Percentiles rank a stretch among this genome's conserved stretches.
These are phyloP conservation scores for Graphilbum ipis-grandicollis DNA, from an alignment of 2,329 filamentous ascomycete species.

Conservation along the genomic window DNA sequence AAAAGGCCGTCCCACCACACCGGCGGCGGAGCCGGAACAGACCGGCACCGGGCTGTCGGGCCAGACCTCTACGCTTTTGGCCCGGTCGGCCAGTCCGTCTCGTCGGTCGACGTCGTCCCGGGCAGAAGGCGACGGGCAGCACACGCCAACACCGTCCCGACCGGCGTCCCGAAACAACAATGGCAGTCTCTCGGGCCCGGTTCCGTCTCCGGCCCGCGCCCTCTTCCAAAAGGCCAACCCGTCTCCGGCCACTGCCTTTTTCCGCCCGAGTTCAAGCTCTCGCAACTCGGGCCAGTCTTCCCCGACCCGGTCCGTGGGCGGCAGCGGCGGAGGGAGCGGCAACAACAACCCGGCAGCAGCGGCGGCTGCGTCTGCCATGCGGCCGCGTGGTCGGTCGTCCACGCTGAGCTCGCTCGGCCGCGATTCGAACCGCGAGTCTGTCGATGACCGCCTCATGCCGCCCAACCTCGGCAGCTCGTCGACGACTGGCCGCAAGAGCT, in stretches of 20 bases:
- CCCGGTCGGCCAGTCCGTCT: too few species aligned
- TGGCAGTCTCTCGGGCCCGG: conserved; percentile 5
- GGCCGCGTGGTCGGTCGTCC: conserved; percentile 62
- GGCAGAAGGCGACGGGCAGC: too few species aligned
- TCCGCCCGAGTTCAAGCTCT: conserved; percentile 27
- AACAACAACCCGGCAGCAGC: background rate
- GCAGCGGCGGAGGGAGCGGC: background rate
- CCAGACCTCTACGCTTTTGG: too few species aligned
- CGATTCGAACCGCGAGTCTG: conserved; percentile 40
- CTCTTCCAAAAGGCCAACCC: conserved; percentile 17
- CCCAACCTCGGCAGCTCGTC: conserved; percentile 64
- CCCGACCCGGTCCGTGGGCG: conserved; percentile 25
- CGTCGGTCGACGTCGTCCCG: background rate
- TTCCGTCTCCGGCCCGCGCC: conserved; percentile 17
- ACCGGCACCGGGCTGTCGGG: too few species aligned
- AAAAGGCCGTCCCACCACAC: conserved; percentile 5
- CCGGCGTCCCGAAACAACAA: conserved; percentile 9
- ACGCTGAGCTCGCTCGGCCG: conserved; percentile 73
- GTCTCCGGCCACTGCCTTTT: conserved; percentile 32
- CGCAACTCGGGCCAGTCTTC: conserved; percentile 49
- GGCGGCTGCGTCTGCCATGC: conserved; percentile 26
- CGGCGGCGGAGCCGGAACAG: too few species aligned
- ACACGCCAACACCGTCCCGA: conserved; percentile 16
- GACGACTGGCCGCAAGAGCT: conserved; percentile 70
- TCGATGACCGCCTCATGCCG: conserved; percentile 51